Evolutionary conservation across 768 basidiomycete species (phyloP).

Genomic region (Boletus coccyginus): DNA sequence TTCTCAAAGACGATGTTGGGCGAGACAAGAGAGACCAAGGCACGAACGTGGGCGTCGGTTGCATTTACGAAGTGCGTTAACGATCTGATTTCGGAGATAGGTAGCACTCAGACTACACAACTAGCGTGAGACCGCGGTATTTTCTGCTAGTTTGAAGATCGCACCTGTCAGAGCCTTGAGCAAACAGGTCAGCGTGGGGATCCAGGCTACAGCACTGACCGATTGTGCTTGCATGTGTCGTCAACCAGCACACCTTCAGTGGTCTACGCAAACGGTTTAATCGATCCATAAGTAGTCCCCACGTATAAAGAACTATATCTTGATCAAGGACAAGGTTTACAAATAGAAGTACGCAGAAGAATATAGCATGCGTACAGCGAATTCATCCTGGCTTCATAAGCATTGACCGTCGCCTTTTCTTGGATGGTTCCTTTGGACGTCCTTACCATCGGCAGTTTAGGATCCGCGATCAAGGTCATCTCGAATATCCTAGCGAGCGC

Average conservation of each 20-base stretch:
- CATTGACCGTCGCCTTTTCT: too few relatives aligned
- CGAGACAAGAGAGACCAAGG: conserved; percentile 22
- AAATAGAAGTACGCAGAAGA: neutral
- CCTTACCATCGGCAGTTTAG: neutral
- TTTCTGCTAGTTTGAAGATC: neutral
- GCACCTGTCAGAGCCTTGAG: neutral
- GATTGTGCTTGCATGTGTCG: neutral
- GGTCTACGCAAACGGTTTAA: neutral
- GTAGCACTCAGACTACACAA: conserved; percentile 22
- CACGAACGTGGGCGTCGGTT: conserved; percentile 6
- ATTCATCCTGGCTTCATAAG: too few relatives aligned
- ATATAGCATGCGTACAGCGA: neutral
- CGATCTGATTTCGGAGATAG: conserved; percentile 10
- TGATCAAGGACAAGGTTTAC: neutral
- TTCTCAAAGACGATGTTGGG: conserved; percentile 34
- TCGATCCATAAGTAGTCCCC: neutral
- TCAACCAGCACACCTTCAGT: neutral
- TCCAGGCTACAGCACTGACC: neutral
- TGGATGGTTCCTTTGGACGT: too few relatives aligned
- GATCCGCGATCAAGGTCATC: neutral
- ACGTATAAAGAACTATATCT: neutral
- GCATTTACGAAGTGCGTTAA: conserved; percentile 21
- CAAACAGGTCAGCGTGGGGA: neutral
- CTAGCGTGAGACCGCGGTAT: neutral
- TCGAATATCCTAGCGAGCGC: neutral